Evolutionary conservation across 176 grass and related monocot genomes (phyloP), one percentile per base, ranked within the genome.

Genomic region (Avena insularis): DNA sequence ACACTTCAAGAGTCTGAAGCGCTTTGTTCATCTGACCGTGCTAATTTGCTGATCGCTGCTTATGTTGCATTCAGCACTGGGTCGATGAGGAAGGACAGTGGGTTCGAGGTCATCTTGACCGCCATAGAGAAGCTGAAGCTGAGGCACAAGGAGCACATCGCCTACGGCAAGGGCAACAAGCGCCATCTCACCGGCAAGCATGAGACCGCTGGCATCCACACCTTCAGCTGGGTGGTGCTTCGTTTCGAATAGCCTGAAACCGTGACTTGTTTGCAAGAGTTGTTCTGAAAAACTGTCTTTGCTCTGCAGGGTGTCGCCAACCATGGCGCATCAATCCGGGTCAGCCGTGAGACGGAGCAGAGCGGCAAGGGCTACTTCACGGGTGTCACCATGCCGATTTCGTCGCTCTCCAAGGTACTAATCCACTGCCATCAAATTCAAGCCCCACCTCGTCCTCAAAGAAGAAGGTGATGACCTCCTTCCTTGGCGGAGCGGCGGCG

Each of bases 171-270:
- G 84, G 97, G 97, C 54, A 99, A 99, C 15, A 92, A 96, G 78
- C 97, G 97, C 83, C 94, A 94, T 2, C 97, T 99, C 46, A 99
- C 97, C 2, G 97, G 97, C 46, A 90, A 19, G 77, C 97, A 99
- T 64, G 97, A 99, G 86, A 99, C 97, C 1, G 97, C 97, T 11
- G 94, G 96, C 79, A 99, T 99, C 78, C 80, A 99, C 91, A 94
- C 94, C 38, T 99, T 99, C 83, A 86, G 82, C 85, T 99, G 97
- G 97, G 97, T 99, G 12, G 88, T 61, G 9, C 8, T 25, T 3
- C 10, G 1, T 7, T 79, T 36, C 0, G 27, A 48, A 15, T 36
- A 9, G 76, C 33, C n/a, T 48, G 54, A 53, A 53, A 25, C 45
- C 36, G 4, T 15, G 19, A 10, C 46, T 4, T 0, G 12, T 29